These are phyloP conservation scores for Schwanniomyces occidentalis DNA, from an alignment of 805 yeast genomes.

Conservation along the genomic window DNA sequence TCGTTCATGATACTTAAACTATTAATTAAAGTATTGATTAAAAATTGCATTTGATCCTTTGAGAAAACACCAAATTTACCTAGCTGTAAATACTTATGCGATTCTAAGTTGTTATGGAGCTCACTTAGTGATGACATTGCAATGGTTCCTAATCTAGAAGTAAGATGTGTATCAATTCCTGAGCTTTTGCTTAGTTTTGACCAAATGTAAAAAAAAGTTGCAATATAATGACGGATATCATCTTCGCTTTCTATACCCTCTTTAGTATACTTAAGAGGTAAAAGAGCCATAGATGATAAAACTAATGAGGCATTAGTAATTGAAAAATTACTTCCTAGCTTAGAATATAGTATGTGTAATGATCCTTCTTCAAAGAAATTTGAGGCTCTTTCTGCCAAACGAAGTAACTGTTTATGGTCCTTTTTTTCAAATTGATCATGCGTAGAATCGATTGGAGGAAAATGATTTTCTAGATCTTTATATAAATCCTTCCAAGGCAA, in stretches of 20 bases:
- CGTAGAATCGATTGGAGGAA: constrained; percentile 41
- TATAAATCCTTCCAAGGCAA: constrained; percentile 55
- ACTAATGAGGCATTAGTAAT: constrained; percentile 53
- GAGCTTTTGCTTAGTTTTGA: constrained; percentile 47
- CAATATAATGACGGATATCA: constrained; percentile 57
- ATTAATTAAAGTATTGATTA: constrained; percentile 55
- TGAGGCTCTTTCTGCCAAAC: constrained; percentile 55
- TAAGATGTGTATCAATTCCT: constrained; percentile 61
- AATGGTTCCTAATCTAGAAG: constrained; percentile 63
- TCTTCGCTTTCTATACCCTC: constrained; percentile 23
- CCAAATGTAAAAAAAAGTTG: constrained; percentile 77
- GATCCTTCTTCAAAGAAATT: constrained; percentile 51
- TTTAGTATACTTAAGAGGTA: constrained; percentile 47
- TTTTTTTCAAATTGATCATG: constrained; percentile 49
- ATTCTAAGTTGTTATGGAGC: constrained; percentile 18
- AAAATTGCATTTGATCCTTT: constrained; percentile 56
- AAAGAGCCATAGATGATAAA: constrained; percentile 51
- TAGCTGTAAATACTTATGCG: constrained; percentile 21
- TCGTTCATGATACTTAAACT: constrained; percentile 48
- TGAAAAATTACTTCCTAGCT: constrained; percentile 52
- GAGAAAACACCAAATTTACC: constrained; percentile 65
- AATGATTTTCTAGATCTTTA: constrained; percentile 32
- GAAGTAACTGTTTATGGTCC: constrained; percentile 48
- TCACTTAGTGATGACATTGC: constrained; percentile 49
- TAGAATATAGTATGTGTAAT: constrained; percentile 52